Evolutionary conservation across 2,329 filamentous ascomycete genomes (phyloP), one percentile per base, ranked within the genome.

Genomic region (Xylariaceae sp.): DNA sequence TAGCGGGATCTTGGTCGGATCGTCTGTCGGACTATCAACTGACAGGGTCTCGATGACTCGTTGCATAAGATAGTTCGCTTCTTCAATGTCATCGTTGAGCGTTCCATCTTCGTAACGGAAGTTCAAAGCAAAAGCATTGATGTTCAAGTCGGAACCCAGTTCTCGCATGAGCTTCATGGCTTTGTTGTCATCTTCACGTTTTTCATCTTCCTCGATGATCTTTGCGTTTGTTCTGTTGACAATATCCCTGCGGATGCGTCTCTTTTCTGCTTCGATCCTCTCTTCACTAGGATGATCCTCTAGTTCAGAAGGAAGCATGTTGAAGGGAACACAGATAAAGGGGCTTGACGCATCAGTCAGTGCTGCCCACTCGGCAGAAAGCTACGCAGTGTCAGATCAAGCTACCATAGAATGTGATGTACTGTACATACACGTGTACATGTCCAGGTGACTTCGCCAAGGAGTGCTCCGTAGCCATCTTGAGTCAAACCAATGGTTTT

Each of bases 61-160:
- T 49, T 65, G 66, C 67, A 74, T 77, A 18, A 77, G 64, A 51
- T 75, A 73, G 49, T 76, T 77, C 4, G 74, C 73, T 53, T 75
- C 73, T 49, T 74, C 72, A 2, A 75, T 60, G 40, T 76, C 72
- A 0, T 58, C 61, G 51, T 76, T 76, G 14, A 73, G 59, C 0
- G 39, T 59, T 0, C 70, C 71, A 12, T 75, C 54, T 1, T 58
- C 44, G 39, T 72, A 54, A 2, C 65, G 62, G 63, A 71, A 77
- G 51, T 77, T 77, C 22, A 71, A 56, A 0, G 71, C 62, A 44
- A 75, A 73, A 6, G 68, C 67, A 49, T 76, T 75, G 55, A 77
- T 75, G 55, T 73, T 75, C 7, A 72, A 60, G n/a, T 76, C 74
- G 0, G 72, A 74, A 0, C 73, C 73, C 1, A 76, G 52, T 0